Base-by-base conservation (phyloP, 2,329 filamentous ascomycete genomes). In the Truncatella angustata region DNA sequence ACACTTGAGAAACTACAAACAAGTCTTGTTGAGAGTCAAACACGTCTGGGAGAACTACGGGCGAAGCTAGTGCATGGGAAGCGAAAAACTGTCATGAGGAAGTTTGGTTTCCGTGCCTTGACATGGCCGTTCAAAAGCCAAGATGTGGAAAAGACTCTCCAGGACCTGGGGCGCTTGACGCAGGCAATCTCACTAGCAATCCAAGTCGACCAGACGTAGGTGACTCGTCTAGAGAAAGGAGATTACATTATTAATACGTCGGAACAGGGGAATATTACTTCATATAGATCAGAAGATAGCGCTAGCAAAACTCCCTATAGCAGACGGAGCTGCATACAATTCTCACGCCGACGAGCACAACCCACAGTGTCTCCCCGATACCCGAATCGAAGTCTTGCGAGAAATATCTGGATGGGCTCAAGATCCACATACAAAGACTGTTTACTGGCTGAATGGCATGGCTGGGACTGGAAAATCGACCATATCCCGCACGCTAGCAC, bases 391-490 rank as follows among this genome's bases (percentile, higher is more conserved):
- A 0, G 61, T 74, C 4, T 60, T 71, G 1, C 18, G 50, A 1
- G 5, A 63, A 4, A 67, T 74, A 12, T 21, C n/a, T 6, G 14
- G 16, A 5, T 54, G 52, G 52, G 30, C 23, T 16, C 16, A 35
- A 14, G 42, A 47, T 42, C 32, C 39, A 7, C 1, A 34, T 1
- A 18, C 26, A 2, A 18, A 28, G 10, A 12, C 18, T 4, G 28
- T 51, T 11, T 50, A 51, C 14, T 71, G 63, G 70, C 60, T 74
- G 1, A 66, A 66, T 7, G 70, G 69, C 3, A 69, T 70, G 62
- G 70, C 68, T 1, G 70, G 70, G 1, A 73, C 67, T 0, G 70
- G 70, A 2, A 73, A 73, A 47, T 73, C 70, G 1, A 73, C 69
- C 5, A 68, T 74, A 4, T 64, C 67, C 5, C 67, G 63, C 0